These are phyloP conservation scores for Verticillium tricorpus DNA, from an alignment of 2,329 filamentous ascomycete genomes.

Conservation along the genomic window DNA sequence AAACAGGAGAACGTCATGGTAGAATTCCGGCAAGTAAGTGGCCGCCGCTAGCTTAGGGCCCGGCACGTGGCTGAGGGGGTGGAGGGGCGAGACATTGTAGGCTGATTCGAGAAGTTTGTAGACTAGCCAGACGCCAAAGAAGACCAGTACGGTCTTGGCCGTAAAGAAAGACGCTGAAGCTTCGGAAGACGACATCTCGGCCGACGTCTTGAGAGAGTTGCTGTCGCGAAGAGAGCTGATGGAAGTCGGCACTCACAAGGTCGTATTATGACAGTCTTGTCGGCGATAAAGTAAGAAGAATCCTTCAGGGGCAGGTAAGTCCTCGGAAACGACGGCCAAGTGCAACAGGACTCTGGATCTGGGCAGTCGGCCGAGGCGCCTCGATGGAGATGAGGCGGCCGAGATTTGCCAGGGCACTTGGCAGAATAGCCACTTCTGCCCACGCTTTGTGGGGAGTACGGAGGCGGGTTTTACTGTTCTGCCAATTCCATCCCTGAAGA, in stretches of 20 bases:
- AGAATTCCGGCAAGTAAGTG: slow-evolving; percentile 31
- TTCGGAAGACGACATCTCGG: slow-evolving; percentile 1
- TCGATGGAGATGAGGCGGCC: not conserved
- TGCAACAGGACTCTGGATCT: not conserved
- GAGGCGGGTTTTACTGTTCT: not conserved
- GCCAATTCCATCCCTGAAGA: not conserved
- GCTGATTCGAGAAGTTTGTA: slow-evolving; percentile 22
- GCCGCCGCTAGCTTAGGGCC: slow-evolving; percentile 30
- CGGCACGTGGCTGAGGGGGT: slow-evolving; percentile 31
- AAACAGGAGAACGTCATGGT: slow-evolving; percentile 28
- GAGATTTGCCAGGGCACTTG: not conserved
- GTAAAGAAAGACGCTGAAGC: not conserved
- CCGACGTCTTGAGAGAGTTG: slow-evolving; percentile 13
- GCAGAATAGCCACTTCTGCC: not conserved
- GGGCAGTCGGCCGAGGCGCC: not conserved
- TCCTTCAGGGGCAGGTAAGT: not conserved
- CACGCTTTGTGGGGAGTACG: not conserved
- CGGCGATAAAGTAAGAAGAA: not conserved
- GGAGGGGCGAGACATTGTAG: slow-evolving; percentile 33
- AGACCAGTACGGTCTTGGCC: not conserved
- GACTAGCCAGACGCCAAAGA: slow-evolving; percentile 20
- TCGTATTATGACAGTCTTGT: not conserved
- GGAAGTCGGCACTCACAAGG: not conserved
- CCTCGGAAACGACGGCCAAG: not conserved
- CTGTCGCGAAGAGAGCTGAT: slow-evolving; percentile 7